Conservation (phyloP, 148 eudicot species). For the Salicornia ramosissima region DNA sequence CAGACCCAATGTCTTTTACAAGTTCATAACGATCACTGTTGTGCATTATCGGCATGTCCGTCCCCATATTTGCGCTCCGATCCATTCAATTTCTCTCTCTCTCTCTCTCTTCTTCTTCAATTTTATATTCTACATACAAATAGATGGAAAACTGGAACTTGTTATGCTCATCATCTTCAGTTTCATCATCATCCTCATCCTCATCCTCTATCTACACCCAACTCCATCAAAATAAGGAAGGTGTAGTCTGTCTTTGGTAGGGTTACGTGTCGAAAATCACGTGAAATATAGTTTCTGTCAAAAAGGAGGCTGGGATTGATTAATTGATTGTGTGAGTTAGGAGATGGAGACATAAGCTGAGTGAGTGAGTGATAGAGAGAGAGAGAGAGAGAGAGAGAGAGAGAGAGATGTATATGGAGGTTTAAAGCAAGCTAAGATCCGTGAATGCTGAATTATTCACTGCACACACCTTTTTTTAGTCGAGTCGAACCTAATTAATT, state of each 20-base stretch:
- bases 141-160: no score
- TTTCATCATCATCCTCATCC: background rate
- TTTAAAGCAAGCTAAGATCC: background rate
- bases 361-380: background rate
- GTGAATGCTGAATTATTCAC: background rate
- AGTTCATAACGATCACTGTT: conserved; percentile 65
- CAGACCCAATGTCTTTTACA: conserved; percentile 69
- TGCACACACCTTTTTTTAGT: background rate
- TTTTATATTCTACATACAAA: no score
- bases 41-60: conserved; percentile 69
- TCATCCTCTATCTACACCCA: no score
- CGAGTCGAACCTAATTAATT: no score
- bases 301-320: no score
- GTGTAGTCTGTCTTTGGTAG: background rate
- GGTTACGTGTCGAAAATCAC: conserved; percentile 8
- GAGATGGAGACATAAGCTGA: no score
- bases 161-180: background rate
- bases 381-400: no score
- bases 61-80: conserved; percentile 5
- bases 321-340: no score
- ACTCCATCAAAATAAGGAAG: no score
- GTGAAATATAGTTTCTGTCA: background rate
- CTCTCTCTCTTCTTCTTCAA: no score
- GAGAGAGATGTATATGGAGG: background rate
- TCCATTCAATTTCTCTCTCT: background rate